Conservation (phyloP, 2,329 filamentous ascomycete species). For the Falciphora oryzae region DNA sequence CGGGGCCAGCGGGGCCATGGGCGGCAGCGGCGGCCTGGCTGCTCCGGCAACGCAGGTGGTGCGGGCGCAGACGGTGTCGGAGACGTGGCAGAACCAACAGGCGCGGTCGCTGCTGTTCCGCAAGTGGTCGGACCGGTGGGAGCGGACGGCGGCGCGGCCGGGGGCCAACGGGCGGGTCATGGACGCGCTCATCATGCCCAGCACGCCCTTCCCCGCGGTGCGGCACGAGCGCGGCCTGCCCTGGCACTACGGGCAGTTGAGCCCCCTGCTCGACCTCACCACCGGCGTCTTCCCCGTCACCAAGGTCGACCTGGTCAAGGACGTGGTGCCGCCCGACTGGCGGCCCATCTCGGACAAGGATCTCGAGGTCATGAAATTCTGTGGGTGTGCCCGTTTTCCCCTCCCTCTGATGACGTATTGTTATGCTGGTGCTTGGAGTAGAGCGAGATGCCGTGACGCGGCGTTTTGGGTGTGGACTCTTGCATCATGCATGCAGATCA, state of each 20-base stretch:
- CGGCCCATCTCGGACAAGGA: constrained; percentile 20
- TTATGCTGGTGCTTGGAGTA: too few species aligned
- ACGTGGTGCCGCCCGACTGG: constrained; percentile 20
- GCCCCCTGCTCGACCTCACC: constrained; percentile 66
- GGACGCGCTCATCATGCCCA: constrained; percentile 29
- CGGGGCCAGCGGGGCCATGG: too few species aligned
- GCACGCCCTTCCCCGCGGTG: constrained; percentile 31
- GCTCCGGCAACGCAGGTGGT: neutral
- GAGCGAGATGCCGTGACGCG: too few species aligned
- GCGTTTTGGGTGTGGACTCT: too few species aligned
- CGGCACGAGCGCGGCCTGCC: constrained; percentile 33
- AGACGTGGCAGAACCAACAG: neutral
- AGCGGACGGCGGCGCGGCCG: constrained; percentile 12
- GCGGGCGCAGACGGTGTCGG: neutral
- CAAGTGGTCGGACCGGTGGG: constrained; percentile 27
- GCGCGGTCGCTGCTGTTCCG: neutral
- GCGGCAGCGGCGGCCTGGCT: neutral
- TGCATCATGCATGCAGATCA: neutral
- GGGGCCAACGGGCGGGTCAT: constrained; percentile 24
- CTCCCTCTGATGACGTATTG: constrained; percentile 35
- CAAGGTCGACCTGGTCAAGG: constrained; percentile 22
- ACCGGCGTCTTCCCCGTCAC: constrained; percentile 53
- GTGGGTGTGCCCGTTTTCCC: neutral
- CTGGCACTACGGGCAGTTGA: constrained; percentile 62
- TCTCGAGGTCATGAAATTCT: constrained; percentile 20